These are phyloP conservation scores for Schizochytrium sp. DNA, from an alignment of 108 stramenopile genomes.

Conservation along the genomic window DNA sequence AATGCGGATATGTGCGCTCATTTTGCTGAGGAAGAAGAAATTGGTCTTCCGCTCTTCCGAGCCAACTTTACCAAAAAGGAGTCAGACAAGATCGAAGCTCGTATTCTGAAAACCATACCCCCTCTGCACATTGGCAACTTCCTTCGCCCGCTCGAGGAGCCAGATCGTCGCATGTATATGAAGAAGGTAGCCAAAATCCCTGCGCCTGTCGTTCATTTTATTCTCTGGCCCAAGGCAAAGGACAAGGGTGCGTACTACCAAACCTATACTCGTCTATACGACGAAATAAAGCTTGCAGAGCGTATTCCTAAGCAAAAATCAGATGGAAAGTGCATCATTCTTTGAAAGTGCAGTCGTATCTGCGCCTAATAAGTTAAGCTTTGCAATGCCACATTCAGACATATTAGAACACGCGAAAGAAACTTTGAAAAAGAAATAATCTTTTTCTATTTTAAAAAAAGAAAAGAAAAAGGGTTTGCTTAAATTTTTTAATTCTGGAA, in stretches of 20 bases:
- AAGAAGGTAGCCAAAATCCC: conserved; percentile 51
- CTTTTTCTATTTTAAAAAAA: too few species aligned
- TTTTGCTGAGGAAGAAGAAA: conserved; percentile 37
- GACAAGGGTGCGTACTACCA: conserved; percentile 32
- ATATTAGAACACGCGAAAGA: too few species aligned
- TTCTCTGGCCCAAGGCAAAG: conserved; percentile 45
- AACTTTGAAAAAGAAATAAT: too few species aligned
- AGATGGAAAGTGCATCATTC: conserved; percentile 16
- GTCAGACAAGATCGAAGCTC: not conserved
- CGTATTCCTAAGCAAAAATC: not conserved
- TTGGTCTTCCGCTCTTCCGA: conserved; percentile 55
- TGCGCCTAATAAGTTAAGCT: not conserved
- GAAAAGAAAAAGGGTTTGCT: too few species aligned
- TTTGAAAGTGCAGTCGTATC: not conserved
- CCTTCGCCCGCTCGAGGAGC: conserved; percentile 35
- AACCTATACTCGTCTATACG: not conserved
- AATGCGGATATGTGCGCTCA: conserved; percentile 29
- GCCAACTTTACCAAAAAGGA: conserved; percentile 41
- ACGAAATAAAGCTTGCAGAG: conserved; percentile 9
- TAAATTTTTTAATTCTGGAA: too few species aligned
- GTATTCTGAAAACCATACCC: not conserved
- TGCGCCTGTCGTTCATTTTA: not conserved
- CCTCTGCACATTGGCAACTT: not conserved
- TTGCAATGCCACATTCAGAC: too few species aligned
- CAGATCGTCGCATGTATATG: conserved; percentile 22